Percentiles rank a stretch among this genome's conserved stretches.
Conservation (phyloP, 2,329 filamentous ascomycete species). For the Berkeleyomyces rouxiae region DNA sequence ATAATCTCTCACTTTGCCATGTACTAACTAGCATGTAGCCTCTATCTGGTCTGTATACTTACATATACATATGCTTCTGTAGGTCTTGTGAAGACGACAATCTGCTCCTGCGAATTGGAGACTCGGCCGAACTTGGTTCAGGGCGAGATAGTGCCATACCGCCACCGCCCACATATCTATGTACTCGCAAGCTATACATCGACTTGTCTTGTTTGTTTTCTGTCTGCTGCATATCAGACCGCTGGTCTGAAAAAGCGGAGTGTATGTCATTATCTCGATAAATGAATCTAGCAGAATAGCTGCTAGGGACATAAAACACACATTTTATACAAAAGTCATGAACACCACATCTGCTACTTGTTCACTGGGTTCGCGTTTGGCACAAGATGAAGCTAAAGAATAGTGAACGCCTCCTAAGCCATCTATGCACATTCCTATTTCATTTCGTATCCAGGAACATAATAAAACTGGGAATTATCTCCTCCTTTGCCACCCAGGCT, state of each 20-base stretch:
- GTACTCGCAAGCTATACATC: background rate
- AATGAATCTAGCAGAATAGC: background rate
- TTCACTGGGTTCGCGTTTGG: background rate
- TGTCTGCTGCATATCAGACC: background rate
- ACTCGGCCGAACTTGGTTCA: background rate
- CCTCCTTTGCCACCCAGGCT: background rate
- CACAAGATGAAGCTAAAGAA: background rate
- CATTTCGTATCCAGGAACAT: slow-evolving; percentile 1
- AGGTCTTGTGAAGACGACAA: background rate
- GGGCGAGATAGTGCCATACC: background rate
- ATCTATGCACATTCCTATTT: slow-evolving; percentile 1
- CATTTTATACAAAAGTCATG: background rate
- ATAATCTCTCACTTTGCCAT: background rate
- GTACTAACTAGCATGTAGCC: background rate
- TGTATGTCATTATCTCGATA: background rate
- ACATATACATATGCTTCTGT: too few relatives aligned
- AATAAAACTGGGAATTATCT: background rate
- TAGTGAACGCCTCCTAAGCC: background rate
- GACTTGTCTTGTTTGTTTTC: background rate
- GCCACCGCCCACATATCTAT: background rate
- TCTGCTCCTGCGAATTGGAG: background rate
- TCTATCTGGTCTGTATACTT: too few relatives aligned
- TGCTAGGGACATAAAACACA: background rate
- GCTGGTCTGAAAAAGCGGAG: background rate
- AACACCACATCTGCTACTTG: background rate